Evolutionary conservation across 768 basidiomycete species (phyloP), one percentile per base, ranked within the genome.

Genomic region (Kwoniella bestiolae): DNA sequence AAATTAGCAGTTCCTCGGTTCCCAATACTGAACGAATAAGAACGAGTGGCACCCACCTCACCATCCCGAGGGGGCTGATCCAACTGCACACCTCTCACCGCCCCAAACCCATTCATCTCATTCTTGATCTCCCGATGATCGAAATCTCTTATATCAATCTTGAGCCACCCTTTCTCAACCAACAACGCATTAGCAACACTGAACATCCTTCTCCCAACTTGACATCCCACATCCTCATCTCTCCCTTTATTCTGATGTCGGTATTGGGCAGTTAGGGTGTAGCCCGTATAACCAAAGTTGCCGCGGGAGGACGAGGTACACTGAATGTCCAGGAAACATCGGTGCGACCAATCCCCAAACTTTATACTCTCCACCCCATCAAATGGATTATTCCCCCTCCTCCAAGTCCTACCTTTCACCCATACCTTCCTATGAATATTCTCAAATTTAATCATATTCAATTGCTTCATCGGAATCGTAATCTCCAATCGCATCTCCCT

Each of bases 361-460:
- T n/a, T n/a, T 7, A 51, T 51, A 51, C 1, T 26, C 12, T 51
- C 28, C 26, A 51, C 28, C 5, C 50, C 50, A 51, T 51, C 50
- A 7, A 51, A 29, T 0, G 50, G 50, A 28, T 51, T 14, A 16
- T 23, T 23, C 1, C 25, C 12, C 14, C 25, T 26, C 16, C 50
- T 25, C 50, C 50, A 51, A 14, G 50, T 51, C 12, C 50, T 51
- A 51, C 50, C 50, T 51, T 51, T 51, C 6, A 28, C 12, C 50
- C 50, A 51, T 28, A 11, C 11, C 29, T 51, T 51, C 6, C 6
- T 14, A 28, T 11, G 14, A 51, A n/a, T n/a, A n/a, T 51, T 51
- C 12, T 51, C 50, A 14, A 51, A 28, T 29, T 51, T 51, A 26
- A 51, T 51, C 14, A 25, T 8, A 23, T 8, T 5, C 18, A 51